These are phyloP conservation scores for Emergomyces orientalis DNA, from an alignment of 2,329 filamentous ascomycete species.

Conservation along the genomic window DNA sequence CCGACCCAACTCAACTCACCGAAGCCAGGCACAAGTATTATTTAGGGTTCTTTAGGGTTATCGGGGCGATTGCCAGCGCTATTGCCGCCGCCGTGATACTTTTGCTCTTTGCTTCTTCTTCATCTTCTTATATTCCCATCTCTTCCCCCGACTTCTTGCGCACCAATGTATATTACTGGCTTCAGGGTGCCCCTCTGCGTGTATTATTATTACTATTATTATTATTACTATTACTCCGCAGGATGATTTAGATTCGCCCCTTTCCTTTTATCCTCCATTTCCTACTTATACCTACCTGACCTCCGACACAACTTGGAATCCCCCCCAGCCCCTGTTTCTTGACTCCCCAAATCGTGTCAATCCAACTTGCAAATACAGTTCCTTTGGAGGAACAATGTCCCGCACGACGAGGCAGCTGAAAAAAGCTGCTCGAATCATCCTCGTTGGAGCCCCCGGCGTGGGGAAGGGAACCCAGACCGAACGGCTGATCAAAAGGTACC, in stretches of 20 bases:
- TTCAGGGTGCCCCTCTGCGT: background rate
- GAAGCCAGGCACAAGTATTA: background rate
- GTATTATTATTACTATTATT: background rate
- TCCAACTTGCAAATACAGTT: background rate
- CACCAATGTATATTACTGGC: background rate
- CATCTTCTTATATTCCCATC: background rate
- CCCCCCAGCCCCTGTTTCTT: background rate
- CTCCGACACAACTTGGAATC: background rate
- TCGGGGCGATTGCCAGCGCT: background rate
- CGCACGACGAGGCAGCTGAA: constrained; percentile 47
- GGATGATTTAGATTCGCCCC: background rate
- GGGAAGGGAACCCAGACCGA: constrained; percentile 96
- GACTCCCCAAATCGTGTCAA: background rate
- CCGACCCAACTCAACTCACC: background rate
- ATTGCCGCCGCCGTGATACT: background rate
- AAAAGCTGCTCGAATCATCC: constrained; percentile 81
- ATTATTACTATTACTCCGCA: background rate
- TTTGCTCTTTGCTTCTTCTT: too few relatives aligned
- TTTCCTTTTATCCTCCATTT: background rate
- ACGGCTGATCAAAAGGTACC: constrained; percentile 74
- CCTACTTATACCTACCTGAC: background rate
- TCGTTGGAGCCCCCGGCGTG: constrained; percentile 91
- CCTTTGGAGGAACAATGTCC: constrained; percentile 9
- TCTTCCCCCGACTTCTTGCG: background rate
- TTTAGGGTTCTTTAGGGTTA: too few relatives aligned